These are phyloP conservation scores for Boletellus ananiceps DNA, from an alignment of 768 basidiomycete species.

Conservation along the genomic window DNA sequence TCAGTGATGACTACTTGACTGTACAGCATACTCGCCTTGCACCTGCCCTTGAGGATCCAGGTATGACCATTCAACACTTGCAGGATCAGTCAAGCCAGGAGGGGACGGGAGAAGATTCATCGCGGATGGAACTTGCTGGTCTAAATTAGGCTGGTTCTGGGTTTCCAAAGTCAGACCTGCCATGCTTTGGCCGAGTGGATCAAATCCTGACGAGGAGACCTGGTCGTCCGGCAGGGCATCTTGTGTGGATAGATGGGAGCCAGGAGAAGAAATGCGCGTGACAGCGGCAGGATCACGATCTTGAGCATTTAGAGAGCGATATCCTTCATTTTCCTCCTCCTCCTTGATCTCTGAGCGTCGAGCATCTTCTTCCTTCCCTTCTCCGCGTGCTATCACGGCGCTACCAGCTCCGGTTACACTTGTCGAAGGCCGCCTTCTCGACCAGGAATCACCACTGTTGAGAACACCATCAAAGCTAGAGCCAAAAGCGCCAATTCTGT, in stretches of 20 bases:
- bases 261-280: constrained; percentile 12
- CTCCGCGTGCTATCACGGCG: constrained; percentile 36
- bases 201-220: constrained; percentile 4
- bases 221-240: constrained; percentile 7
- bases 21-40: constrained; percentile 56
- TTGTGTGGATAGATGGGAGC: constrained; percentile 6
- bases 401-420: constrained; percentile 41
- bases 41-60: constrained; percentile 88
- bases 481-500: constrained; percentile 50
- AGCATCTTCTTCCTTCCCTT: constrained; percentile 35
- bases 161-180: constrained; percentile 15
- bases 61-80: constrained; percentile 82
- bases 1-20: neutral
- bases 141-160: constrained; percentile 6
- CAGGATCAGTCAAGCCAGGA: constrained; percentile 49
- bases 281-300: constrained; percentile 5
- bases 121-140: constrained; percentile 6
- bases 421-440: constrained; percentile 60
- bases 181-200: constrained; percentile 9
- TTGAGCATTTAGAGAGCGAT: constrained; percentile 5
- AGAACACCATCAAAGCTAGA: constrained; percentile 74
- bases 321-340: constrained; percentile 42
- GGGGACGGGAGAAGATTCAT: constrained; percentile 27
- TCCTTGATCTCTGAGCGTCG: constrained; percentile 54
- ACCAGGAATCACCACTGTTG: constrained; percentile 64